Conservation (phyloP, 192 early-diverging fungal species). For the Coemansia sp. region DNA sequence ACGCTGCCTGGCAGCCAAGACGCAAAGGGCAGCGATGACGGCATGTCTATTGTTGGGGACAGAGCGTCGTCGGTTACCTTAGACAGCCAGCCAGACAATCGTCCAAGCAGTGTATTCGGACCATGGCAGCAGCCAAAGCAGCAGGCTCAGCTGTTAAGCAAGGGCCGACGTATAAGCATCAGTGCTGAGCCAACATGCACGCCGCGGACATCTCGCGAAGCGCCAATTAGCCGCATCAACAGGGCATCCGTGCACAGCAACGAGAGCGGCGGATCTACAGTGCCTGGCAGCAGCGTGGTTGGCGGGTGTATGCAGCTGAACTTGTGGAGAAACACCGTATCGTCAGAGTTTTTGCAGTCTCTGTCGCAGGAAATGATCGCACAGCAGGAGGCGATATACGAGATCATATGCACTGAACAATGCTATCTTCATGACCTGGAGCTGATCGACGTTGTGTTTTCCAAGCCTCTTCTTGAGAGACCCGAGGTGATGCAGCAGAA, state of each 20-base stretch:
- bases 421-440: constrained; percentile 87
- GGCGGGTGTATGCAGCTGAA: constrained; percentile 35
- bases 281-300: constrained; percentile 6
- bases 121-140: constrained; percentile 2
- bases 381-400: constrained; percentile 86
- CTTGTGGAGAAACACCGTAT: constrained; percentile 52
- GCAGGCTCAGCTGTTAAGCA: not conserved
- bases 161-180: constrained; percentile 1
- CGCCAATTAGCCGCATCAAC: not conserved
- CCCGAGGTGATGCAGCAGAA: constrained; percentile 62
- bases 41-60: not conserved
- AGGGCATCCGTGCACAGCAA: constrained; percentile 4
- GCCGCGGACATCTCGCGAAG: constrained; percentile 1
- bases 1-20: not conserved
- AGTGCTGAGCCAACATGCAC: constrained; percentile 1
- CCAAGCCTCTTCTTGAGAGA: constrained; percentile 52
- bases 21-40: constrained; percentile 8
- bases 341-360: constrained; percentile 29
- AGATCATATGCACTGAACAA: constrained; percentile 83
- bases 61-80: constrained; percentile 22
- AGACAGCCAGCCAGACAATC: constrained; percentile 7
- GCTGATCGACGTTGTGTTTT: constrained; percentile 75
- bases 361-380: constrained; percentile 30
- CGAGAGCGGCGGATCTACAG: constrained; percentile 3
- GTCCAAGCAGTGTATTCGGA: not conserved